Percentiles rank a stretch among this genome's conserved stretches.
phyloP scores from a whole-genome alignment of 495 filamentous ascomycete genomes.

The Thermochaetoides thermophila region DNA sequence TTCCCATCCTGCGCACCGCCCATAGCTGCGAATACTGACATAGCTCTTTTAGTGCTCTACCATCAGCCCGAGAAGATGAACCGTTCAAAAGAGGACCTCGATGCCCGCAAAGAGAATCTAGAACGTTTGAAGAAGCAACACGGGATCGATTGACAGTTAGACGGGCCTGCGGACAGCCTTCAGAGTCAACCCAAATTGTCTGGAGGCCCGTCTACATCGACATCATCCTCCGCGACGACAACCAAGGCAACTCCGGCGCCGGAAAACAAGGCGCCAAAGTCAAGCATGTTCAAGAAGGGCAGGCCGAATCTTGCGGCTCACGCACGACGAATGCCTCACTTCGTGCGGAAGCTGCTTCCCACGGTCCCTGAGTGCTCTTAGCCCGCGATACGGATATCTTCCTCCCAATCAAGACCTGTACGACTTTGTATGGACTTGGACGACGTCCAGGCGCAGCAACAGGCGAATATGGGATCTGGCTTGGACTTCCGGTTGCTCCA shows the following conservation, averaged over 20 bases:
- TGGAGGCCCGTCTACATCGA: constrained; percentile 38
- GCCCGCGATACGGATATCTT: constrained; percentile 11
- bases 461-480: constrained; percentile 10
- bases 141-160: constrained; percentile 86
- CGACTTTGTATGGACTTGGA: constrained; percentile 15
- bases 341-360: constrained; percentile 29
- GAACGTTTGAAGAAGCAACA: constrained; percentile 95
- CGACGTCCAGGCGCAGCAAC: constrained; percentile 10
- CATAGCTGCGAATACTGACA: constrained; percentile 6
- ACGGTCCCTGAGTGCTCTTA: constrained; percentile 25
- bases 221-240: constrained; percentile 23
- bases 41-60: constrained; percentile 58
- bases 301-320: constrained; percentile 19
- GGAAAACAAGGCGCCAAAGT: constrained; percentile 14
- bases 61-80: constrained; percentile 98
- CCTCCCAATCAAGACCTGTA: constrained; percentile 9
- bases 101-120: constrained; percentile 88
- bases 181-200: constrained; percentile 28
- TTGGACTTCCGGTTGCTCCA: constrained; percentile 12
- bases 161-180: constrained; percentile 42
- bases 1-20: no score
- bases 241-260: constrained; percentile 14
- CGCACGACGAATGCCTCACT: constrained; percentile 28
- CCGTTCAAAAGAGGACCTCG: constrained; percentile 83
- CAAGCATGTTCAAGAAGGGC: constrained; percentile 21